These are phyloP conservation scores for Magnolia changhungtana DNA, from an alignment of 164 flowering plant genomes.

Conservation along the genomic window DNA sequence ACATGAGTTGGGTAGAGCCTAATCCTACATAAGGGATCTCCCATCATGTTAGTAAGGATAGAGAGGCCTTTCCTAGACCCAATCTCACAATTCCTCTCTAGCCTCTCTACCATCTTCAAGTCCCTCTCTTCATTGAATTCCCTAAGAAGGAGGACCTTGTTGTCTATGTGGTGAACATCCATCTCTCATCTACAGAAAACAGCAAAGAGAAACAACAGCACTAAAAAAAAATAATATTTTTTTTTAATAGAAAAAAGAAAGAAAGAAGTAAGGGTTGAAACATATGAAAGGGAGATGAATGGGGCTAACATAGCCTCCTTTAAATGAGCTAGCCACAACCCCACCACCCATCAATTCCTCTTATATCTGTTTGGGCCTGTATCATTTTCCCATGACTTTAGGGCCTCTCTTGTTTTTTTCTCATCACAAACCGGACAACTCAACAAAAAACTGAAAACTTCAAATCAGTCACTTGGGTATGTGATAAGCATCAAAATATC, in stretches of 20 bases:
- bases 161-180: constrained; percentile 16
- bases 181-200: constrained; percentile 11
- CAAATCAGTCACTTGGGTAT: background rate
- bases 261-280: no score
- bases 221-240: no score
- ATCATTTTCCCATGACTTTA: constrained; percentile 6
- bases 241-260: no score
- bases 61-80: constrained; percentile 40
- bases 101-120: constrained; percentile 40
- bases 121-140: constrained; percentile 47
- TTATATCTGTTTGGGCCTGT: background rate
- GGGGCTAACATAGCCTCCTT: background rate
- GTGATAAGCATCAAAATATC: background rate
- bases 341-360: constrained; percentile 4
- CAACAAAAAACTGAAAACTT: background rate
- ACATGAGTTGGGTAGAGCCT: constrained; percentile 42
- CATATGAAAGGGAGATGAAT: background rate
- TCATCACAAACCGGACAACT: background rate
- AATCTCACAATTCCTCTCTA: constrained; percentile 43
- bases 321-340: constrained; percentile 4
- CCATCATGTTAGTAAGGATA: constrained; percentile 40
- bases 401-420: background rate
- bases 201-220: background rate
- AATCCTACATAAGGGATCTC: constrained; percentile 52
- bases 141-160: constrained; percentile 30